Evolutionary conservation across 179 eudicot genomes (phyloP).

Genomic region (Heliamphora pulchella): DNA sequence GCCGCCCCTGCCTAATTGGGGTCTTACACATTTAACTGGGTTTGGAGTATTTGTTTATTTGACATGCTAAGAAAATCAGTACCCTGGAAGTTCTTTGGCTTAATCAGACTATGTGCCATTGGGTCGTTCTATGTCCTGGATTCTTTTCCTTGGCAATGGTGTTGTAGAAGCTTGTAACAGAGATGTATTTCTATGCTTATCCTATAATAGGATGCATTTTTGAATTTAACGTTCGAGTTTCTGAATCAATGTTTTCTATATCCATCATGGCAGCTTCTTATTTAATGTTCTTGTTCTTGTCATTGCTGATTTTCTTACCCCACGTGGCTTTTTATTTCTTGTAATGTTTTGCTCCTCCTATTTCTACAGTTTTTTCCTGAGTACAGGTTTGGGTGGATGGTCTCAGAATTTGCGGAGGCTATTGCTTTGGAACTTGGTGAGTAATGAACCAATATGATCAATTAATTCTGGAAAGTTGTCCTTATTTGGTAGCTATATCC

Average conservation of each 20-base stretch:
- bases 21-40: background rate
- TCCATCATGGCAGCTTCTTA: background rate
- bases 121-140: background rate
- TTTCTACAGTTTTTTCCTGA: slow-evolving; percentile 74
- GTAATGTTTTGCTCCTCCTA: slow-evolving; percentile 4
- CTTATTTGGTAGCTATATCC: background rate
- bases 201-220: background rate
- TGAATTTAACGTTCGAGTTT: background rate
- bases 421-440: slow-evolving; percentile 78
- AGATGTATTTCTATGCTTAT: background rate
- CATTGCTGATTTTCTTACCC: slow-evolving; percentile 9
- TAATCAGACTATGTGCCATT: background rate
- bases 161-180: background rate
- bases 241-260: background rate
- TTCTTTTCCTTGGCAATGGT: background rate
- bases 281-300: slow-evolving; percentile 9
- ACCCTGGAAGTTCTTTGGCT: background rate
- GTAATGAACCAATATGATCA: slow-evolving; percentile 21
- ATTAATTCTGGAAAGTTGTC: slow-evolving; percentile 1
- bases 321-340: background rate
- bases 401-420: slow-evolving; percentile 61
- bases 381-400: slow-evolving; percentile 82
- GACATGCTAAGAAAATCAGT: background rate
- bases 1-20: background rate
- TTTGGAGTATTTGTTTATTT: background rate